Evolutionary conservation across 2,329 filamentous ascomycete species (phyloP), one percentile per base, ranked within the genome.

Genomic region (Colletotrichum chrysophilum): DNA sequence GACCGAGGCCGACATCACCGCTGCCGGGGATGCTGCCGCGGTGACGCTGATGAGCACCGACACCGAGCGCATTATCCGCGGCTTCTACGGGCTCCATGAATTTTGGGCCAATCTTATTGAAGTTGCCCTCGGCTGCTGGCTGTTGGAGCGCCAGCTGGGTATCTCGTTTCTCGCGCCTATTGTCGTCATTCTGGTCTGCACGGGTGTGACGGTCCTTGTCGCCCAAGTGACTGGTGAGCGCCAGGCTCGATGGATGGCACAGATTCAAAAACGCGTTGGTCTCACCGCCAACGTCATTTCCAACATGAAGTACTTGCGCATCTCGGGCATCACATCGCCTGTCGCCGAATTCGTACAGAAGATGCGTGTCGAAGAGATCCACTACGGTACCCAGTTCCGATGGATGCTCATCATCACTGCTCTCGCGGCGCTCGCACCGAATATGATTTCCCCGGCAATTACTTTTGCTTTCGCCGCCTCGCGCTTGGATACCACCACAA

Each of bases 11-110:
- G 79, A 76, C 3, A 71, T 79, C 7, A 74, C 76, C 3, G 79
- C 68, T 1, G 76, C 78, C 1, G 79, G 80, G 2, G 82, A 85
- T 61, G 81, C 82, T 2, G 82, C 82, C 1, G 81, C 83, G 0
- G 77, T 85, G 12, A 86, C 84, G 0, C 75, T 86, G 13, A 86
- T 86, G 84, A 86, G 82, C 68, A 81, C 80, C 6, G 85, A 86
- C 67, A 78, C 84, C 6, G 84, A 86, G 66, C 80, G 82, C 16
- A 82, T 86, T 38, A 75, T 80, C 1, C 56, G 75, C 4, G 84
- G 84, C 0, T 78, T 83, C 18, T 68, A 79, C 3, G 56, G 68
- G 5, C 38, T 85, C 1, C 84, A 86, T 70, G 81, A 85, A 14
- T 79, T 82, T 13, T 86, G 84, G 85, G 81, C 83, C 5, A 82